Percentiles rank a stretch among this genome's conserved stretches.
Evolutionary conservation across 352 stramenopile species (phyloP).

Genomic region (Phytophthora foliorum): DNA sequence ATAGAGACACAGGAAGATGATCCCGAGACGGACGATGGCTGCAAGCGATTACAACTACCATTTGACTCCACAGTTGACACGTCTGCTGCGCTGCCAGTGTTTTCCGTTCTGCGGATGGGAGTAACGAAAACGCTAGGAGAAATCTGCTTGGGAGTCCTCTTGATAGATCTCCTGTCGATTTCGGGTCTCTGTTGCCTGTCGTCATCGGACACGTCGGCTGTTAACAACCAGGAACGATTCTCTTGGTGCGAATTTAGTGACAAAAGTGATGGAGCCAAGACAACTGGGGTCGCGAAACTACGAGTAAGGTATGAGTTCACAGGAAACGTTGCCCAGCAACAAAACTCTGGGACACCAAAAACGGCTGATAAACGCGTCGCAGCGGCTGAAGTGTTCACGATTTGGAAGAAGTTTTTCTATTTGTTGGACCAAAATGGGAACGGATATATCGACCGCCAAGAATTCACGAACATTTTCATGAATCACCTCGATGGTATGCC

Average conservation of each 20-base stretch:
- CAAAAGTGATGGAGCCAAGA: slow-evolving; percentile 25
- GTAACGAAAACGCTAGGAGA: slow-evolving; percentile 33
- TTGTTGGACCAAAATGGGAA: slow-evolving; percentile 64
- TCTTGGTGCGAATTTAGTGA: slow-evolving; percentile 38
- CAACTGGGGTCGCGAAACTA: slow-evolving; percentile 31
- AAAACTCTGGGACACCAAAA: neutral
- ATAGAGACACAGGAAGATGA: neutral
- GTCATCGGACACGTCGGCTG: neutral
- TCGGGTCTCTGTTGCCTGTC: slow-evolving; percentile 15
- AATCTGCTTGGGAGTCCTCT: slow-evolving; percentile 39
- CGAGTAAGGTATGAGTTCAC: slow-evolving; percentile 18
- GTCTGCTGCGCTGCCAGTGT: slow-evolving; percentile 3
- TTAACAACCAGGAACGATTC: neutral
- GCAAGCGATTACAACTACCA: slow-evolving; percentile 17
- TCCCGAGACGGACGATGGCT: neutral
- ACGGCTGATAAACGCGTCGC: slow-evolving; percentile 13
- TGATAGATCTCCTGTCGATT: slow-evolving; percentile 24
- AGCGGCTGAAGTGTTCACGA: slow-evolving; percentile 36
- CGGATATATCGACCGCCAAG: slow-evolving; percentile 57
- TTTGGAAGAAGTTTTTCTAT: slow-evolving; percentile 86
- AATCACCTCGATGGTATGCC: slow-evolving; percentile 47
- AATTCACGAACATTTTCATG: slow-evolving; percentile 65
- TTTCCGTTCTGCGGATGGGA: slow-evolving; percentile 38
- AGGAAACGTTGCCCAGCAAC: neutral
- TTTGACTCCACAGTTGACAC: slow-evolving; percentile 17